Evolutionary conservation across 106 monocot genomes (phyloP), one percentile per base, ranked within the genome.

Genomic region (Allium sativum): DNA sequence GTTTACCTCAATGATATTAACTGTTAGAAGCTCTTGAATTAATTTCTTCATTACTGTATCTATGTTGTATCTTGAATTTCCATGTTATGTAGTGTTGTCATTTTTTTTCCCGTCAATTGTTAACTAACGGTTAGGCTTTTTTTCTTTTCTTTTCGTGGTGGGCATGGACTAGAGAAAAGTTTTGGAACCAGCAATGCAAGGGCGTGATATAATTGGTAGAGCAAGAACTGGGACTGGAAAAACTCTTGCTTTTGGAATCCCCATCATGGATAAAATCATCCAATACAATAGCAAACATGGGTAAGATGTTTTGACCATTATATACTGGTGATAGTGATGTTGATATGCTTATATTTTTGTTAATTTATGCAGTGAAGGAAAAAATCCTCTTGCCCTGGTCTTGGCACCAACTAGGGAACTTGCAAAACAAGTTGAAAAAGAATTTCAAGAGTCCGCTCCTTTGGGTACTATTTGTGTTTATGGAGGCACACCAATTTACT

Each of bases 181-280:
- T 68, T 76, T 98, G n/a, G 96, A 91, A 68, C 96, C 88, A 67
- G 96, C 96, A 70, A 98, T 91, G 91, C 82, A 91, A 76, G 96
- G 96, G 41, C 78, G 78, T 48, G 96, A 98, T 61, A 82, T 98
- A 87, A 85, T 91, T 74, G 96, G 96, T 22, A 81, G 96, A 52
- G 96, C 96, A 45, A 87, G 70, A 75, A 98, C 96, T 21, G 96
- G 96, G 41, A 98, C 96, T 0, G 96, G 96, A 46, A 98, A 98
- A 59, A 98, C 96, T 55, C 84, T 98, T 62, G 96, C 96, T 67
- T 98, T 98, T 91, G 96, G 84, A 40, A 91, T 98, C 70, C 96
- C 96, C 6, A 91, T 98, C 16, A 82, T 98, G 71, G 90, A 98
- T 71, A 98, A 73, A 59, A 98, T 98, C 60, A 74, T 88, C 12